Evolutionary conservation across 805 yeast species (phyloP).

Genomic region (Ogataea thermomethanolica): DNA sequence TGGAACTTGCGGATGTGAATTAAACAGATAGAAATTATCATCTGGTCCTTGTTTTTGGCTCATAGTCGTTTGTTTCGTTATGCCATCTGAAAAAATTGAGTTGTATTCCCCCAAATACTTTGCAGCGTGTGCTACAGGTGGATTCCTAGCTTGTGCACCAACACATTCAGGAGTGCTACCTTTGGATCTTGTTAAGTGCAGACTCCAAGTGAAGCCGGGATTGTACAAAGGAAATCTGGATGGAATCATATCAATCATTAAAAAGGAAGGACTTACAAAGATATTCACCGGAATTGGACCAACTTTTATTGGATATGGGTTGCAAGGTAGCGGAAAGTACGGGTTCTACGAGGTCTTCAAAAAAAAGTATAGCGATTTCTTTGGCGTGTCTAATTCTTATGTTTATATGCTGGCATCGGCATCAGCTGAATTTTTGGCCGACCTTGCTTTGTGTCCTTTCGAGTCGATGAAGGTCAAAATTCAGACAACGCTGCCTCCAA

Average conservation of each 20-base stretch:
- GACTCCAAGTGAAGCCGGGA: constrained; percentile 78
- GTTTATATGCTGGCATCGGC: constrained; percentile 85
- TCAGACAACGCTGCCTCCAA: constrained; percentile 90
- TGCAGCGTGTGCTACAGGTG: constrained; percentile 73
- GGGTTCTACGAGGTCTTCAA: constrained; percentile 94
- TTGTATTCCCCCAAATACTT: constrained; percentile 62
- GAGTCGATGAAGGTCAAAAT: constrained; percentile 94
- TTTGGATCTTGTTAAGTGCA: constrained; percentile 87
- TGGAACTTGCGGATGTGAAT: constrained; percentile 9
- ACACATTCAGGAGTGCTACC: constrained; percentile 94
- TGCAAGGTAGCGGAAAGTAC: constrained; percentile 97
- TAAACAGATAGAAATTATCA: neutral
- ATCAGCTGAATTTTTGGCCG: constrained; percentile 91
- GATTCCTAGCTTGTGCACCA: constrained; percentile 90
- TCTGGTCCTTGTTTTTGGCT: neutral
- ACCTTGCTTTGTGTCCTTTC: constrained; percentile 84
- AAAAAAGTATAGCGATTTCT: constrained; percentile 62
- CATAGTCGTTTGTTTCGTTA: neutral
- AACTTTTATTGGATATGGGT: constrained; percentile 85
- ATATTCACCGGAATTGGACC: constrained; percentile 90
- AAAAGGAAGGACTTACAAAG: constrained; percentile 69
- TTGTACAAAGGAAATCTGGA: constrained; percentile 73
- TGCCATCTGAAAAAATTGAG: constrained; percentile 36
- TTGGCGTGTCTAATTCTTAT: constrained; percentile 70
- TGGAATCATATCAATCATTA: constrained; percentile 76